These are phyloP conservation scores for Platanthera guangdongensis DNA, from an alignment of 106 monocot genomes.

Conservation along the genomic window DNA sequence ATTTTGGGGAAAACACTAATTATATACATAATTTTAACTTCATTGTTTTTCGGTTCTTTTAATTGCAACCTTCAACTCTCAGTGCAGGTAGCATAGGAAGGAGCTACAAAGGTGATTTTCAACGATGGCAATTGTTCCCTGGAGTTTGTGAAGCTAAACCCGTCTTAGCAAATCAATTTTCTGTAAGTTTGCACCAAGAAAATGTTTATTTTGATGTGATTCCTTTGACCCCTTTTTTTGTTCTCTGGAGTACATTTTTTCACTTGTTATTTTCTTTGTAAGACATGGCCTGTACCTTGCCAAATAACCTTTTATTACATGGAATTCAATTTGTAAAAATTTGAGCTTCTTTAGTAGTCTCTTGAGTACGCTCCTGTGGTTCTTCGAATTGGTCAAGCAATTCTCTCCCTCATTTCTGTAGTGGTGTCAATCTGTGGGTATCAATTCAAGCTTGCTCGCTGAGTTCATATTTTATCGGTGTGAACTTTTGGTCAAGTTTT, in stretches of 20 bases:
- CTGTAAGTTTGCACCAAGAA: constrained; percentile 28
- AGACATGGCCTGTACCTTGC: background rate
- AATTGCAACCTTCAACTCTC: constrained; percentile 8
- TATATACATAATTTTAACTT: background rate
- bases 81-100: constrained; percentile 75
- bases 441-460: too few relatives aligned
- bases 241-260: background rate
- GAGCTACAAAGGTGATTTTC: constrained; percentile 67
- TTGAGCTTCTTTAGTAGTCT: too few relatives aligned
- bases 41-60: background rate
- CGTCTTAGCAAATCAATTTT: constrained; percentile 70
- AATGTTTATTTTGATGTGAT: background rate
- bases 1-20: background rate
- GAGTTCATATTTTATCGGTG: too few relatives aligned
- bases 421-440: too few relatives aligned
- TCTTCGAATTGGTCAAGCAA: too few relatives aligned
- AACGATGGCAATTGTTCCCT: constrained; percentile 66
- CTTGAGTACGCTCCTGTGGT: too few relatives aligned
- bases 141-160: constrained; percentile 48
- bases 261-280: background rate
- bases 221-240: background rate
- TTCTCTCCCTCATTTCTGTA: too few relatives aligned
- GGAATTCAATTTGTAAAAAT: too few relatives aligned
- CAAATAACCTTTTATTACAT: too few relatives aligned
- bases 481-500: too few relatives aligned